These are phyloP conservation scores for Limonomyces culmigenus DNA, from an alignment of 1,284 basidiomycete genomes.

Conservation along the genomic window DNA sequence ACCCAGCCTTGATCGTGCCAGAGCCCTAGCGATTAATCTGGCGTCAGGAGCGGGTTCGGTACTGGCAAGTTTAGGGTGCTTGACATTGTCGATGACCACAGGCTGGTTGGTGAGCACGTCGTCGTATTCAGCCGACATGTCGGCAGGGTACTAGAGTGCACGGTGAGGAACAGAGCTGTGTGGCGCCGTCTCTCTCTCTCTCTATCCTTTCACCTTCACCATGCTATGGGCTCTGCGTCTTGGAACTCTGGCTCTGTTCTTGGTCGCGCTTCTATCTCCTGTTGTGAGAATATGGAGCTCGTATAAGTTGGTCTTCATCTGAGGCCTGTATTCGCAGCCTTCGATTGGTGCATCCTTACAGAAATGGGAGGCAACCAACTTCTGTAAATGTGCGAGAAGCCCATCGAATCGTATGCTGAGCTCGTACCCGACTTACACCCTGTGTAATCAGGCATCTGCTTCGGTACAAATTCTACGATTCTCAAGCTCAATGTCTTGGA, in stretches of 20 bases:
- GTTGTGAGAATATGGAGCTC: too few species aligned
- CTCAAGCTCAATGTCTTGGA: constrained; percentile 68
- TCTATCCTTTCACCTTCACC: too few species aligned
- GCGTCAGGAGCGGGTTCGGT: not conserved
- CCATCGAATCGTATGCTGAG: constrained; percentile 2
- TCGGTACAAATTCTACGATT: constrained; percentile 75
- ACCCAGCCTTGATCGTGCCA: constrained; percentile 93
- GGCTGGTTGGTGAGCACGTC: constrained; percentile 87
- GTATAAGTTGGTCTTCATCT: too few species aligned
- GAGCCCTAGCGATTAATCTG: constrained; percentile 54
- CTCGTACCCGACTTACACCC: too few species aligned
- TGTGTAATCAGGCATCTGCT: constrained; percentile 73
- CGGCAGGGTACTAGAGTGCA: constrained; percentile 3
- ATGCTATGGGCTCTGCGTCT: not conserved
- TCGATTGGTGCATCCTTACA: constrained; percentile 10
- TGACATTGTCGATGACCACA: constrained; percentile 91
- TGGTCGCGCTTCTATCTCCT: too few species aligned
- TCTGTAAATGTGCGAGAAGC: constrained; percentile 55
- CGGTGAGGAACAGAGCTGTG: constrained; percentile 2
- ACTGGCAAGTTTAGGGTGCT: constrained; percentile 12
- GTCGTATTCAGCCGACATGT: constrained; percentile 71
- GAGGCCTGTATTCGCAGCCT: too few species aligned
- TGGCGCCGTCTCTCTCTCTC: too few species aligned
- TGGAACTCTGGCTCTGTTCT: not conserved
- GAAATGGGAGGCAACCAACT: constrained; percentile 74